Percentiles rank a stretch among this genome's conserved stretches.
These are phyloP conservation scores for Ogataea trehalophila DNA, from an alignment of 805 yeast genomes.

Conservation along the genomic window DNA sequence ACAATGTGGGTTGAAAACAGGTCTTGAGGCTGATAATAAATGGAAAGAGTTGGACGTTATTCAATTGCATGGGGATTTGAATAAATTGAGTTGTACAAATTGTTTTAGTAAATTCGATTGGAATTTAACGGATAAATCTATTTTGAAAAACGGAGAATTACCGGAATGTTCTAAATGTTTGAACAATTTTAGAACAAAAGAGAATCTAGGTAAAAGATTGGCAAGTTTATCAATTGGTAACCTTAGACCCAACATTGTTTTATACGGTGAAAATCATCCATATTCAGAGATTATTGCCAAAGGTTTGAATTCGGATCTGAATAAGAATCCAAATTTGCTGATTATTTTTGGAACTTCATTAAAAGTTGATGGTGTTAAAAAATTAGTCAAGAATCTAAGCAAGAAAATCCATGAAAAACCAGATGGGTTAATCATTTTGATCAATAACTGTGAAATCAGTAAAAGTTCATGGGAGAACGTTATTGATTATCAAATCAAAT, in stretches of 20 bases:
- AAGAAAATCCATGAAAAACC: slow-evolving; percentile 61
- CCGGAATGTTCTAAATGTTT: slow-evolving; percentile 77
- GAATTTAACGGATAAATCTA: slow-evolving; percentile 46
- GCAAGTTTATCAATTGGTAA: slow-evolving; percentile 70
- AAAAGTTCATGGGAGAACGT: slow-evolving; percentile 61
- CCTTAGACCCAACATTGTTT: slow-evolving; percentile 82
- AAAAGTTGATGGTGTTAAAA: slow-evolving; percentile 84
- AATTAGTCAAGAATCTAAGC: slow-evolving; percentile 65
- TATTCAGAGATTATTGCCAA: slow-evolving; percentile 72
- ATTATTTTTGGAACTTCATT: slow-evolving; percentile 92
- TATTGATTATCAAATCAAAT: slow-evolving; percentile 73
- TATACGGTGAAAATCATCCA: slow-evolving; percentile 94
- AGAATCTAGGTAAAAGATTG: slow-evolving; percentile 65
- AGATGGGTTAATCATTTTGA: slow-evolving; percentile 75
- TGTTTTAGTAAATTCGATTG: slow-evolving; percentile 60
- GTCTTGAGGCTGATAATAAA: slow-evolving; percentile 46
- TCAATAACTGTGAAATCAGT: slow-evolving; percentile 65
- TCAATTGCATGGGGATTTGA: slow-evolving; percentile 87
- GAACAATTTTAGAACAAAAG: slow-evolving; percentile 49
- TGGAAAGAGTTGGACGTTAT: slow-evolving; percentile 75
- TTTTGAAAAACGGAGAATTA: slow-evolving; percentile 54
- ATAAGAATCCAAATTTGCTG: slow-evolving; percentile 66
- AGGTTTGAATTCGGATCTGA: slow-evolving; percentile 63
- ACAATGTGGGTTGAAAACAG: slow-evolving; percentile 56
- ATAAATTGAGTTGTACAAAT: slow-evolving; percentile 67